Evolutionary conservation across 2,329 filamentous ascomycete species (phyloP), one percentile per base, ranked within the genome.

Genomic region (Botrytis aclada): DNA sequence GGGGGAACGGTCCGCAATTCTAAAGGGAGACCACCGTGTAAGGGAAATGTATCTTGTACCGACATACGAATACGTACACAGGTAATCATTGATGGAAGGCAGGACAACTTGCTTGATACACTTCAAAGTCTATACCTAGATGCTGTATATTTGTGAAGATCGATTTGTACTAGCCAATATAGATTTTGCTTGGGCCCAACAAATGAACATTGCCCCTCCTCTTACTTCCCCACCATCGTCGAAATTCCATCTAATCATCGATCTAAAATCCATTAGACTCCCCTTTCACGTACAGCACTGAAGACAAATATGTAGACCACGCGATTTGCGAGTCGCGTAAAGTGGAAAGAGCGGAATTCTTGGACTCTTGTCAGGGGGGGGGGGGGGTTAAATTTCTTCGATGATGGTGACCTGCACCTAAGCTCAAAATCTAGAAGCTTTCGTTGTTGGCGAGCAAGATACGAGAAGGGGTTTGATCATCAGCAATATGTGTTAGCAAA

Each of bases 271-370:
- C 25, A 43, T 58, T 41, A 56, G 41, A 39, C n/a, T 58, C 43
- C 45, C 10, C n/a, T 18, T 58, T 39, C 29, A 69, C 22, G 22
- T 54, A 71, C 20, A 60, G 39, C 61, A 62, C 37, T 66, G 34
- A 16, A 32, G 12, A 47, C 29, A 66, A 29, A 56, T 18, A 8
- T 29, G 51, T 58, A 64, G 45, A 63, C 54, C 69, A 71, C 60
- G 41, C 47, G 63, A 39, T 41, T 71, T 45, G 34, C 61, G 61
- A 58, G 37, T 71, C 61, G 56, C 70, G 70, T 71, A 66, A 58
- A 71, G 61, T 71, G 70, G 39, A 71, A 66, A 71, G 29, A 58
- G 51, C 47, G 56, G 61, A 39, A n/a, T 32, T 32, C 9, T 22
- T 25, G 61, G 54, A 45, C 16, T 43, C 10, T 54, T 47, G 32